Base-by-base conservation (phyloP, 2,329 filamentous ascomycete species). In the Ilyonectria mors-panacis region DNA sequence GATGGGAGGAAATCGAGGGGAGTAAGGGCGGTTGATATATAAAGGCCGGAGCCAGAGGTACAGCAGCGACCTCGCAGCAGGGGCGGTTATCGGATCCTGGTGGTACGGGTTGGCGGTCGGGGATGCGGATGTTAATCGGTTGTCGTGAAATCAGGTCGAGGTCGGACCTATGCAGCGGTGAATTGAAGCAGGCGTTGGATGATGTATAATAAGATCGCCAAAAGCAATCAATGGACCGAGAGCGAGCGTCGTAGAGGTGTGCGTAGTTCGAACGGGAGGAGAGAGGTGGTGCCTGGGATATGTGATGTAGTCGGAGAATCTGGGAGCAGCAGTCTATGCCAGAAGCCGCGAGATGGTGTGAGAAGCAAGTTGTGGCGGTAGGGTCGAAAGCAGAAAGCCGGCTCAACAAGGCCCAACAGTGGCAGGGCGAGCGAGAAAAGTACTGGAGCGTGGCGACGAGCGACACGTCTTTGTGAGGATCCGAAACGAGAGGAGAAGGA, bases 391-490 rank as follows among this genome's bases (percentile, higher is more conserved):
- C 47, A 17, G 50, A 44, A 5, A 21, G 59, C 21, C 50, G 28
- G 21, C 28, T 55, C 48, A 55, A 57, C 30, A 66, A 21, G 42
- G 21, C 37, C 35, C 59, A 59, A 53, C 19, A 35, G 62, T 57
- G 55, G 64, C 67, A 56, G 56, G 60, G 56, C 42, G 59, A 61
- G 58, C 64, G 63, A 56, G 59, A 63, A 58, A 54, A 42, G 39
- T 42, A n/a, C n/a, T 62, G 42, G 48, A 65, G 68, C 70, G 73
- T 73, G 72, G 66, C 73, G 70, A 67, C 65, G 65, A 72, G 66
- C 68, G 73, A 75, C 69, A 74, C 69, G 72, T 75, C 69, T 68
- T 54, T 65, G 47, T 63, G 63, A 59, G 57, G 70, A 69, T 73
- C 66, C 67, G 70, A 73, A 72, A 70, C 67, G 63, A 66, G 58